Evolutionary conservation across 768 basidiomycete genomes (phyloP), one percentile per base, ranked within the genome.

Genomic region (Lepiota venenata): DNA sequence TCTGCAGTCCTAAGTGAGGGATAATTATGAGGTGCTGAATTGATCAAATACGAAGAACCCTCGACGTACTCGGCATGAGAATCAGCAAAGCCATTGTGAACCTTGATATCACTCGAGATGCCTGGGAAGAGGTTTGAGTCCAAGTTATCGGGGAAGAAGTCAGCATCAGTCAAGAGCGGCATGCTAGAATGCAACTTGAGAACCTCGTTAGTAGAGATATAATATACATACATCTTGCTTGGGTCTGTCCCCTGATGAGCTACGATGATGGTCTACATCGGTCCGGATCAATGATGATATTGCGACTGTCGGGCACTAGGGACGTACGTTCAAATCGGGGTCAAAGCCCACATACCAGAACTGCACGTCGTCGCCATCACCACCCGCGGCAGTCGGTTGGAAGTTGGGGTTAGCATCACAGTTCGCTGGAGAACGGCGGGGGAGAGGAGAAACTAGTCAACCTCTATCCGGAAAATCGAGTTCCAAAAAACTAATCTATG

Each of bases 81-180:
- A 32, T 73, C 63, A 1, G 74, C 70, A 63, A 85, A 86, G 3
- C 85, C 84, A 36, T 71, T 68, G 60, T 82, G 84, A 10, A 77
- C 81, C 53, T 63, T 57, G 20, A 82, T 74, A 25, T 54, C 66
- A n/a, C 61, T 62, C 16, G 73, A 61, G 15, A 84, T 63, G 0
- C 81, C 82, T 1, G 84, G 84, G 70, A 85, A 86, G 7, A 85
- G 73, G 2, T 64, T 64, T 0, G 72, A 22, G 58, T 81, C 65
- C 16, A 84, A 69, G n/a, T 52, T 58, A 22, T 68, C 63, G 58
- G 71, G 67, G 25, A 66, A 1, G 44, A 83, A 64, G 50, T 82
- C 66, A 41, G 61, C 53, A 61, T 85, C 81, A 5, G 79, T 83
- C 37, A 84, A 64, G 48, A 76, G 67, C 1, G 83, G 73, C 16